Evolutionary conservation across 176 grass and related monocot species (phyloP).

Genomic region (Chrysopogon serrulatus): DNA sequence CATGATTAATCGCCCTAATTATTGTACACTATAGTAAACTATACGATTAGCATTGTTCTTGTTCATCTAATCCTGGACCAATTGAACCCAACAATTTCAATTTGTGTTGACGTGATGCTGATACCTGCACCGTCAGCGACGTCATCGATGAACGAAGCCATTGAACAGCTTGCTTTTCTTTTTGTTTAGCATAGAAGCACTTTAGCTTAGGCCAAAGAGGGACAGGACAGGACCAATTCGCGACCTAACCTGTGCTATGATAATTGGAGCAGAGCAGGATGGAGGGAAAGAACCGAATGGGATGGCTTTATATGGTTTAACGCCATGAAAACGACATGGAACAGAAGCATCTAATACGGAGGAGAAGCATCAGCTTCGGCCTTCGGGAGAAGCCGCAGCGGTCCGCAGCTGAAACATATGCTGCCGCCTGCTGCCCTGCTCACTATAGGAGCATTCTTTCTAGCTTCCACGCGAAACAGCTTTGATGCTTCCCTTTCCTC

Average conservation of each 20-base stretch:
- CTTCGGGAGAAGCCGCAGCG: not conserved
- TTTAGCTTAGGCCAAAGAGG: not conserved
- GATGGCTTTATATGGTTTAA: not conserved
- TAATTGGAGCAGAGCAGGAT: not conserved
- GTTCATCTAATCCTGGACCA: not conserved
- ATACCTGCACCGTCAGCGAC: not conserved
- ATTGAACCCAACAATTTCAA: not conserved
- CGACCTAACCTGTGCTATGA: conserved; percentile 20
- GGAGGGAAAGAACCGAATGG: not conserved
- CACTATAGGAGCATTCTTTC: not conserved
- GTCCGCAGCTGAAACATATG: not conserved
- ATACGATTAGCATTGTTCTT: not conserved
- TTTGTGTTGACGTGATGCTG: not conserved
- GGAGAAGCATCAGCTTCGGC: not conserved
- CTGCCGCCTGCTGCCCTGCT: not conserved
- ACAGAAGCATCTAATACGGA: conserved; percentile 15
- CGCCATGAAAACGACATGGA: conserved; percentile 29
- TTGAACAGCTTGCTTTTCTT: not conserved
- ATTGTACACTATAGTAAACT: not conserved
- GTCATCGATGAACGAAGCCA: not conserved
- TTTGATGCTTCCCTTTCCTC: not conserved
- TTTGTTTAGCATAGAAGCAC: not conserved
- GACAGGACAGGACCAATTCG: not conserved
- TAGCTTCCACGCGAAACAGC: not conserved
- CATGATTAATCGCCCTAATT: not conserved